Evolutionary conservation across 2,329 filamentous ascomycete species (phyloP), one percentile per base, ranked within the genome.

Genomic region (Colletotrichum limetticola): DNA sequence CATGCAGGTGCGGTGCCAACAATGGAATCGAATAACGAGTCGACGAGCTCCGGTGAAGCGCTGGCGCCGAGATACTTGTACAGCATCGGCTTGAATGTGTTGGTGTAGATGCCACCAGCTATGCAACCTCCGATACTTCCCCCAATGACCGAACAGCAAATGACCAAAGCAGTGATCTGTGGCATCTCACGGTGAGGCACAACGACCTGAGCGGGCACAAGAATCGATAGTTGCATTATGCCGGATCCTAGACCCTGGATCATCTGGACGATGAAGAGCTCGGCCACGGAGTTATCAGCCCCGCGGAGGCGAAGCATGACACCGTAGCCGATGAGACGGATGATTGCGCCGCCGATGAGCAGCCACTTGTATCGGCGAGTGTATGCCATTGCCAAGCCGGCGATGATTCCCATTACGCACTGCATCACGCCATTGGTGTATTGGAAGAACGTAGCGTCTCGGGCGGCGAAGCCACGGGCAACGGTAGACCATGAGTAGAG

Each of bases 401-500:
- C 80, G n/a, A 84, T 61, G 5, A 85, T 77, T 9, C 80, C 78
- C 70, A 79, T 82, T 71, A 86, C 82, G 30, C 79, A 68, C 11
- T 78, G 82, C 9, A 85, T 84, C 3, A 85, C 76, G 11, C 76
- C 79, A 75, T 81, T 82, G n/a, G 79, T 80, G 65, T 80, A 80
- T 19, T 71, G 72, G 24, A 83, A 78, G 56, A 81, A 82, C 35
- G 76, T 77, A 3, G 79, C 78, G 8, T 81, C 61, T 0, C 76
- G 64, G 8, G 80, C 74, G 28, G 62, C 71, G n/a, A 79, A 75
- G 49, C 75, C 78, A 14, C 80, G 72, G 12, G 86, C 78, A 1
- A 85, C 78, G 22, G 84, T 78, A 0, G 86, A 74, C 19, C 82
- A 85, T 0, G 84, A 86, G 37, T 82, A 80, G n/a, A 85, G 84